Evolutionary conservation across 2,329 filamentous ascomycete species (phyloP).

Genomic region (Aspergillus bombycis): DNA sequence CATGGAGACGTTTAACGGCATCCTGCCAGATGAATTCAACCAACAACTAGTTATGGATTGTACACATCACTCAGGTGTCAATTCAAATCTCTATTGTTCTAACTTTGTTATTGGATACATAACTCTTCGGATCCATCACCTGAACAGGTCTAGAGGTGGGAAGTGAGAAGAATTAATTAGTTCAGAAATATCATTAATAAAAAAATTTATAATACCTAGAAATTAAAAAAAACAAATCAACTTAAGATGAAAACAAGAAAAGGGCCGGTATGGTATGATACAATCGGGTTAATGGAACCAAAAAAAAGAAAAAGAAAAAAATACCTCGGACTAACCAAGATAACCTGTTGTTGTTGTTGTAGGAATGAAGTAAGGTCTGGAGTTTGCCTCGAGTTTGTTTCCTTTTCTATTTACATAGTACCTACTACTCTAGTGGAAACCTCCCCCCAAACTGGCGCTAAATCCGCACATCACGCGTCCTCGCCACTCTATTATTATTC

Average conservation of each 20-base stretch:
- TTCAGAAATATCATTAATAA: neutral
- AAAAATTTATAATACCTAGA: neutral
- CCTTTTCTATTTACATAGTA: neutral
- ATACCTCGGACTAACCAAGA: neutral
- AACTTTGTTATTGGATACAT: conserved; percentile 2
- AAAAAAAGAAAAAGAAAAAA: neutral
- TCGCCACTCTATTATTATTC: conserved; percentile 15
- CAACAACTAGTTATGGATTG: neutral
- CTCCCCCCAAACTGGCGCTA: neutral
- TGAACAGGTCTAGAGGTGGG: conserved; percentile 24
- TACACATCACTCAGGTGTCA: conserved; percentile 5
- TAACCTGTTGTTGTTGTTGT: neutral
- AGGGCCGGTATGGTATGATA: conserved; percentile 6
- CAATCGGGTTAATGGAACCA: neutral
- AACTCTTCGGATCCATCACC: conserved; percentile 22
- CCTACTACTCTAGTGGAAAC: neutral
- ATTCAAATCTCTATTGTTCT: conserved; percentile 2
- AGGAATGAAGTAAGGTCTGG: neutral
- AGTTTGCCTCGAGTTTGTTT: conserved; percentile 1
- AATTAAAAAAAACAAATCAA: neutral
- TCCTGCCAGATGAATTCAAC: conserved; percentile 7
- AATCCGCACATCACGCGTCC: conserved; percentile 9
- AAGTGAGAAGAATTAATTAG: neutral
- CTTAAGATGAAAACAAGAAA: neutral
- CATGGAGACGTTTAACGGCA: neutral